Evolutionary conservation across 257 asterid genomes (phyloP).

Genomic region (Lithospermum erythrorhizon): DNA sequence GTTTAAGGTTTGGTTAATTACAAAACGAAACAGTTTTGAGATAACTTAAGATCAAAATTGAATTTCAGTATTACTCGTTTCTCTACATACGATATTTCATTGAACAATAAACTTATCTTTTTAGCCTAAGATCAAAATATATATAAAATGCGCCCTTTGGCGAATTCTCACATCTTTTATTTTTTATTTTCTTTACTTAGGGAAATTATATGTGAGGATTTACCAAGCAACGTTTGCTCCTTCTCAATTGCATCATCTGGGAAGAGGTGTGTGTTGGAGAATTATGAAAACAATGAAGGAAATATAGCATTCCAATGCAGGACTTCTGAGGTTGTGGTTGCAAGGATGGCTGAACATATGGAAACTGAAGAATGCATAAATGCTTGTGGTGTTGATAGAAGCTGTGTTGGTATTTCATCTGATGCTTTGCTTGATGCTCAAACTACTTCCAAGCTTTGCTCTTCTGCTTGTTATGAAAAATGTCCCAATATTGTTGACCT

Average conservation of each 20-base stretch:
- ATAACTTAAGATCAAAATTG: background rate
- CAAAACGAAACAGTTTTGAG: no score
- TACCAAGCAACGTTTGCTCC: conserved; percentile 47
- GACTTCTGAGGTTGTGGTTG: conserved; percentile 66
- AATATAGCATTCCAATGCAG: conserved; percentile 43
- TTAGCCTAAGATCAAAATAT: no score
- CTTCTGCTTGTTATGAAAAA: conserved; percentile 52
- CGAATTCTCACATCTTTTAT: background rate
- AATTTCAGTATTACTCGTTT: background rate
- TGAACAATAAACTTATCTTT: no score
- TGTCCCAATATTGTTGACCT: conserved; percentile 77
- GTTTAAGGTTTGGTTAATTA: no score
- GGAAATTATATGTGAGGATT: conserved; percentile 63
- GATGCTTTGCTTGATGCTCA: conserved; percentile 50
- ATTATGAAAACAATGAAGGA: conserved; percentile 24
- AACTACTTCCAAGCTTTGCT: conserved; percentile 52
- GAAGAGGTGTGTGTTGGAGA: conserved; percentile 78
- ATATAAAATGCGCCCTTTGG: no score
- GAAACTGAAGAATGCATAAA: conserved; percentile 61
- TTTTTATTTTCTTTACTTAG: conserved; percentile 16
- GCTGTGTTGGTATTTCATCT: conserved; percentile 58
- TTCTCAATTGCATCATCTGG: conserved; percentile 76
- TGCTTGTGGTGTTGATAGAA: conserved; percentile 63
- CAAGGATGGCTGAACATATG: conserved; percentile 45
- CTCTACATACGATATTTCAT: no score